phyloP scores from a whole-genome alignment of 805 yeast genomes.

The Schizosaccharomyces japonicus region DNA sequence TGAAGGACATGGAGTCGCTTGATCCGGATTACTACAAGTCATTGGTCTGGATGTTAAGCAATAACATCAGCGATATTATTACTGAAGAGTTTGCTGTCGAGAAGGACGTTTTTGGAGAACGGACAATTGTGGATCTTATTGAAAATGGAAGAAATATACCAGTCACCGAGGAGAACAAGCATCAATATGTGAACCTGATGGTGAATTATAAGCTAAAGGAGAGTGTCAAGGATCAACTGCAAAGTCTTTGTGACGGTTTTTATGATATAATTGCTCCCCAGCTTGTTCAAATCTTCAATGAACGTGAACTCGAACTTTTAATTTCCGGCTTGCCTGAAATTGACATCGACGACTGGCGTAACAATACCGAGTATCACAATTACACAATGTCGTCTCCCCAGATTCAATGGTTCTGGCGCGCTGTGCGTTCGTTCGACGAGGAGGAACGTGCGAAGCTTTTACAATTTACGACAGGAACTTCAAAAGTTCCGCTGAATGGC shows the following conservation, averaged over 20 bases:
- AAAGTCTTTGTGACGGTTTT: slow-evolving; percentile 62
- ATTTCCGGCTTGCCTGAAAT: slow-evolving; percentile 91
- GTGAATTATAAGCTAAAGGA: slow-evolving; percentile 69
- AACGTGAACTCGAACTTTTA: slow-evolving; percentile 77
- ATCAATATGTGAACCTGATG: slow-evolving; percentile 62
- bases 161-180: slow-evolving; percentile 77
- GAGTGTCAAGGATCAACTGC: slow-evolving; percentile 71
- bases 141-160: slow-evolving; percentile 62
- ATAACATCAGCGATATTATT: slow-evolving; percentile 85
- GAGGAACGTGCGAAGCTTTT: slow-evolving; percentile 85
- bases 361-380: slow-evolving; percentile 53
- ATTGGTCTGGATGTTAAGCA: slow-evolving; percentile 83
- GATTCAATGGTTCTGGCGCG: slow-evolving; percentile 94
- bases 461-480: slow-evolving; percentile 92
- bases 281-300: slow-evolving; percentile 68
- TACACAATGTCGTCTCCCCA: slow-evolving; percentile 66
- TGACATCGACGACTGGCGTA: slow-evolving; percentile 88
- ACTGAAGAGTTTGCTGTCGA: slow-evolving; percentile 88
- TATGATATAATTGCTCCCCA: slow-evolving; percentile 73
- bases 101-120: slow-evolving; percentile 81
- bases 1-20: slow-evolving; percentile 82
- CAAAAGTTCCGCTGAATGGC: slow-evolving; percentile 86
- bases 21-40: slow-evolving; percentile 86
- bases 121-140: slow-evolving; percentile 54
- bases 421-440: slow-evolving; percentile 74